These are phyloP conservation scores for Thelonectria blattea DNA, from an alignment of 2,329 filamentous ascomycete genomes.

Conservation along the genomic window DNA sequence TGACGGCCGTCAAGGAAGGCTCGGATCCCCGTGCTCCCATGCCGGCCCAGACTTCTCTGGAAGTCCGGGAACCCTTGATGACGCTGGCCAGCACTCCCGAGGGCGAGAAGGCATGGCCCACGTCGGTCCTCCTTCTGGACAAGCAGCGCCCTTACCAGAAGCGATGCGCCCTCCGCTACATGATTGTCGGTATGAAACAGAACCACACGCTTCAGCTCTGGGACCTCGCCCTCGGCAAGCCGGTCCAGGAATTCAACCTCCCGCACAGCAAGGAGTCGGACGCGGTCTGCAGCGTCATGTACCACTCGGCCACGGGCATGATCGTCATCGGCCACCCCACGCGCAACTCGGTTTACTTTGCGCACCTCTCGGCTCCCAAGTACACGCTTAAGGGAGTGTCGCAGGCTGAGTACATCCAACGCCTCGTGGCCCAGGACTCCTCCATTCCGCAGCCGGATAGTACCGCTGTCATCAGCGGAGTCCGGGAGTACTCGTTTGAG, in stretches of 20 bases:
- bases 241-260: conserved; percentile 95
- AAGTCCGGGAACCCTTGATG: conserved; percentile 85
- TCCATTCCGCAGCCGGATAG: conserved; percentile 85
- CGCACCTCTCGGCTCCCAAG: conserved; percentile 91
- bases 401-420: conserved; percentile 86
- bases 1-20: conserved; percentile 63
- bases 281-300: conserved; percentile 96
- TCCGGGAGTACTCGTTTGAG: conserved; percentile 92
- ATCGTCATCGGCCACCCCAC: conserved; percentile 95
- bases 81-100: conserved; percentile 86
- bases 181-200: conserved; percentile 98
- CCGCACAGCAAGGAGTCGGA: conserved; percentile 96
- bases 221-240: conserved; percentile 94
- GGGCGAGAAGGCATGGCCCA: conserved; percentile 94
- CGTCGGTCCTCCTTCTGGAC: conserved; percentile 93
- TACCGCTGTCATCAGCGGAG: conserved; percentile 95
- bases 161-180: conserved; percentile 87
- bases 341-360: conserved; percentile 95
- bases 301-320: conserved; percentile 90
- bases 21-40: conserved; percentile 57
- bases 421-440: conserved; percentile 73
- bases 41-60: conserved; percentile 65
- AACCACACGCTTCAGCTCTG: conserved; percentile 98
- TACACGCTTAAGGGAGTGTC: conserved; percentile 84
- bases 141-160: conserved; percentile 94